Percentiles rank a stretch among this genome's conserved stretches.
phyloP scores from a whole-genome alignment of 305 asterid genomes.

The Fraxinus sp. region DNA sequence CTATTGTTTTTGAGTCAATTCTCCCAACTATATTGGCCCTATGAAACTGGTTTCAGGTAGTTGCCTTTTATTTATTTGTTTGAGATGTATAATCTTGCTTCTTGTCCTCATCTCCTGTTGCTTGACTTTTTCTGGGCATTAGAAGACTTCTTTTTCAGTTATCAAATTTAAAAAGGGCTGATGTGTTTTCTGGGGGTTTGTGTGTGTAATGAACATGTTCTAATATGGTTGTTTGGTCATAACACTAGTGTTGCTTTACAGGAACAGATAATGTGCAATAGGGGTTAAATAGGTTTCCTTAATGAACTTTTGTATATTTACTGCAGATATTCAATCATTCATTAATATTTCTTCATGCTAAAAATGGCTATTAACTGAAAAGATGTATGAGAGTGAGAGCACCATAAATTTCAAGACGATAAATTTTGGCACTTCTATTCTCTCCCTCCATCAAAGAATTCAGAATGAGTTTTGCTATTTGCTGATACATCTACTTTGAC shows the following conservation, averaged over 20 bases:
- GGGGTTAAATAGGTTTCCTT: not conserved
- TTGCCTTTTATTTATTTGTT: not conserved
- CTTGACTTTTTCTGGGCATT: not conserved
- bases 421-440: not conserved
- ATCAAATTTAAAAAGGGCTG: not conserved
- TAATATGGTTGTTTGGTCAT: not conserved
- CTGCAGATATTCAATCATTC: not conserved
- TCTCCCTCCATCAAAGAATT: not conserved
- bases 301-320: not conserved
- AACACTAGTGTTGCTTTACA: not conserved
- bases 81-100: slow-evolving; percentile 2
- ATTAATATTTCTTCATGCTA: not conserved
- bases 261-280: not conserved
- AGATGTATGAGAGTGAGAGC: not conserved
- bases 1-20: not conserved
- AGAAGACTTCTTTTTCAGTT: not conserved
- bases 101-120: not conserved
- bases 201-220: not conserved
- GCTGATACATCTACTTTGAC: not conserved
- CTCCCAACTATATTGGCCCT: not conserved
- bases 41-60: not conserved
- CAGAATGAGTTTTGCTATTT: not conserved
- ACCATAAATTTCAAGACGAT: not conserved
- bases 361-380: not conserved
- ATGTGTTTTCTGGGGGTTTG: not conserved